These are phyloP conservation scores for Aschersonia sp. DNA, from an alignment of 2,329 filamentous ascomycete species.

Conservation along the genomic window DNA sequence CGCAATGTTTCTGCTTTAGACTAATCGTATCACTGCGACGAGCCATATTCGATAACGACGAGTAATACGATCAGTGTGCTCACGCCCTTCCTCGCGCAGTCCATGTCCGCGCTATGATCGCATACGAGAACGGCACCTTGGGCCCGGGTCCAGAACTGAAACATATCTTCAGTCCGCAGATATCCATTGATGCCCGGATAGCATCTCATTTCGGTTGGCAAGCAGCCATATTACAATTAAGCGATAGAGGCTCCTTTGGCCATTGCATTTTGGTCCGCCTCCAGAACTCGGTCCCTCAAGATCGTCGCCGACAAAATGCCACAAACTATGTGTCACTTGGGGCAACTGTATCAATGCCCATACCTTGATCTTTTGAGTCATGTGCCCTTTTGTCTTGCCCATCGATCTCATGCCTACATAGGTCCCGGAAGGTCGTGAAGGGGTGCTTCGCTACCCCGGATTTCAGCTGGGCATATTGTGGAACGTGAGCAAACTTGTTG, in stretches of 20 bases:
- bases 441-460: background rate
- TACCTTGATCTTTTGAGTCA: too few relatives aligned
- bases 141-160: background rate
- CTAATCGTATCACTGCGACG: background rate
- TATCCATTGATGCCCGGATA: background rate
- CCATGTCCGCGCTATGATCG: background rate
- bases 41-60: background rate
- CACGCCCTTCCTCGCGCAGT: background rate
- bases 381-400: too few relatives aligned
- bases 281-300: too few relatives aligned
- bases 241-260: background rate
- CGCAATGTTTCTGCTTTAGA: background rate
- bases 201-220: background rate
- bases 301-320: too few relatives aligned
- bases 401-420: too few relatives aligned
- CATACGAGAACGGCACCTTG: background rate
- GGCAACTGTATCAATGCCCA: too few relatives aligned
- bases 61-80: background rate
- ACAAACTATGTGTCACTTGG: too few relatives aligned
- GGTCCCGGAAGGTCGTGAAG: too few relatives aligned
- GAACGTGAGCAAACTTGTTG: background rate
- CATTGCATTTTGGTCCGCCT: background rate
- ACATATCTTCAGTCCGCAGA: background rate
- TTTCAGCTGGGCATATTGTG: background rate
- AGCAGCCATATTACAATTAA: background rate